phyloP scores from a whole-genome alignment of 192 early-diverging fungal genomes.

The Linnemannia zychae region DNA sequence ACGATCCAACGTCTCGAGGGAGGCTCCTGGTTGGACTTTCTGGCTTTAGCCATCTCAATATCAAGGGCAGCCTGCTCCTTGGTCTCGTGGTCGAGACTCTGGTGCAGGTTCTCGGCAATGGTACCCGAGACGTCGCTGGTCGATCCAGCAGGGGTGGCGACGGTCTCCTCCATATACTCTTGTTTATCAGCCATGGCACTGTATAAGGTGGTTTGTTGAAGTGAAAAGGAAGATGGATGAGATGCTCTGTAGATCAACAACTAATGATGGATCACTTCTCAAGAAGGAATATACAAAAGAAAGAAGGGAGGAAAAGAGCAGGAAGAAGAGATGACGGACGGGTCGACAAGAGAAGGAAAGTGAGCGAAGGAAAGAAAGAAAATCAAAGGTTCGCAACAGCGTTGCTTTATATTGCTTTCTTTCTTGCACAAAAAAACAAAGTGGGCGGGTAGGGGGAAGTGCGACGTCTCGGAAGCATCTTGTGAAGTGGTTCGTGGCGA shows the following conservation, averaged over 20 bases:
- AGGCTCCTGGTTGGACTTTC: slow-evolving; percentile 39
- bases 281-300: not conserved
- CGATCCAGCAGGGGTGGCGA: slow-evolving; percentile 13
- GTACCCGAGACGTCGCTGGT: slow-evolving; percentile 33
- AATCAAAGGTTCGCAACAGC: not conserved
- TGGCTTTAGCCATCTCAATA: slow-evolving; percentile 51
- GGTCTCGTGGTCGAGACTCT: slow-evolving; percentile 36
- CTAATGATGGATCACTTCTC: not conserved
- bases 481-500: not conserved
- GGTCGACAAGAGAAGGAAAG: not conserved
- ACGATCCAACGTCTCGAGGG: slow-evolving; percentile 56
- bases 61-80: slow-evolving; percentile 46
- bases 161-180: slow-evolving; percentile 26
- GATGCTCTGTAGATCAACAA: not conserved
- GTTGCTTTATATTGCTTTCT: not conserved
- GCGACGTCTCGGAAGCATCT: not conserved
- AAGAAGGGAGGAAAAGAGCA: not conserved
- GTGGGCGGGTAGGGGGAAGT: not conserved
- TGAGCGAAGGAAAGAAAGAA: not conserved
- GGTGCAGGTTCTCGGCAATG: slow-evolving; percentile 26
- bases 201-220: not conserved
- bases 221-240: not conserved
- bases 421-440: not conserved
- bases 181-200: slow-evolving; percentile 34
- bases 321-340: not conserved